These are phyloP conservation scores for Lactarius indigo DNA, from an alignment of 768 basidiomycete species.

Conservation along the genomic window DNA sequence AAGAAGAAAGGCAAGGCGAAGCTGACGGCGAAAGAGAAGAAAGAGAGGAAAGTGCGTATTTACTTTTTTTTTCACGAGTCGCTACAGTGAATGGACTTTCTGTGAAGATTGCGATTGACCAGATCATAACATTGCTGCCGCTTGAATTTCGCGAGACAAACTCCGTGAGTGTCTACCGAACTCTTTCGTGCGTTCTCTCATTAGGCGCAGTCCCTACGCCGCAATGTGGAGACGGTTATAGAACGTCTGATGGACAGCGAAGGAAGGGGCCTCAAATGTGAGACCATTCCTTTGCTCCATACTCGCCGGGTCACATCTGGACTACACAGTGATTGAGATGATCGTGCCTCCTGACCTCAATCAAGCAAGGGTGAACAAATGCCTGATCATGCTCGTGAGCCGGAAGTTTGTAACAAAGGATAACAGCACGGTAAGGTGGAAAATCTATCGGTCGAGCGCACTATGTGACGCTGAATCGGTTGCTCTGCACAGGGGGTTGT, in stretches of 20 bases:
- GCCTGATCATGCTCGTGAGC: conserved; percentile 85
- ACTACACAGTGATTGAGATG: conserved; percentile 62
- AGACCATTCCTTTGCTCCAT: conserved; percentile 20
- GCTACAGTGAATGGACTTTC: background rate
- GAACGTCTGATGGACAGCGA: conserved; percentile 67
- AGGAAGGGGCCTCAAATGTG: conserved; percentile 59
- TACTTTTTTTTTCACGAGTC: background rate
- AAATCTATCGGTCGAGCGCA: background rate
- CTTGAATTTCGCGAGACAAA: conserved; percentile 90
- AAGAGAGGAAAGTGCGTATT: conserved; percentile 63
- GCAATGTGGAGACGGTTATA: conserved; percentile 78
- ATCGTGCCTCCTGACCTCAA: conserved; percentile 78
- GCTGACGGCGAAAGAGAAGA: conserved; percentile 76
- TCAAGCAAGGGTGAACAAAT: conserved; percentile 91
- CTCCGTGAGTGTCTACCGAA: conserved; percentile 50
- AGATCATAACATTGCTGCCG: conserved; percentile 70
- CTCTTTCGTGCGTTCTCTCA: background rate
- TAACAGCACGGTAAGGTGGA: conserved; percentile 37
- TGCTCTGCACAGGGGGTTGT: conserved; percentile 50
- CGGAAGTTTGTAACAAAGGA: conserved; percentile 82
- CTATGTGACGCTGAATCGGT: background rate
- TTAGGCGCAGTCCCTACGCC: conserved; percentile 55
- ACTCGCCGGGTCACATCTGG: background rate
- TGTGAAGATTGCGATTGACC: conserved; percentile 57
- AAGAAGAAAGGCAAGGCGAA: conserved; percentile 60